Conservation (phyloP, 768 basidiomycete genomes). For the Lactarius trivialis region DNA sequence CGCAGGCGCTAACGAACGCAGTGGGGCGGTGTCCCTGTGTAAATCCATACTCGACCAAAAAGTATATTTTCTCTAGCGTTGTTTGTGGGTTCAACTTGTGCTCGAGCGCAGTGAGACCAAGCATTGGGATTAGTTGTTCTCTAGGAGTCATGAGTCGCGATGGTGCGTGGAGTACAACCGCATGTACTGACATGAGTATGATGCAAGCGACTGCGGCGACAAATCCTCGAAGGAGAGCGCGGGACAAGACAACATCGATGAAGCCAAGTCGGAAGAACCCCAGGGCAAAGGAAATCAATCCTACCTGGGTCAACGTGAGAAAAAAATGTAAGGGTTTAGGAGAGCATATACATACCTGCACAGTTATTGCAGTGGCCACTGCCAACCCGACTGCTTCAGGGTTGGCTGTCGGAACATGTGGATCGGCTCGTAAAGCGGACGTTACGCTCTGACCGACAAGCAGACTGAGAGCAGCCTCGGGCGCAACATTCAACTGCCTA, state of each 20-base stretch:
- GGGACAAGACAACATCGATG: slow-evolving; percentile 87
- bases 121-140: slow-evolving; percentile 85
- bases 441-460: slow-evolving; percentile 82
- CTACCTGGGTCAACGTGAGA: slow-evolving; percentile 44
- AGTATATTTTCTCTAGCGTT: slow-evolving; percentile 70
- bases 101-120: slow-evolving; percentile 62
- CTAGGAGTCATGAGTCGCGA: slow-evolving; percentile 32
- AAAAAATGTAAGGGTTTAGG: background rate
- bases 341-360: slow-evolving; percentile 50
- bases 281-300: slow-evolving; percentile 76
- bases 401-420: slow-evolving; percentile 30
- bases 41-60: slow-evolving; percentile 57
- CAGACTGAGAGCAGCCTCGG: slow-evolving; percentile 83
- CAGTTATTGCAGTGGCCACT: slow-evolving; percentile 73
- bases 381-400: slow-evolving; percentile 53
- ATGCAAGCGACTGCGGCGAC: slow-evolving; percentile 80
- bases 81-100: slow-evolving; percentile 52
- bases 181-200: slow-evolving; percentile 65
- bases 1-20: slow-evolving; percentile 64
- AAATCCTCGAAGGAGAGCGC: slow-evolving; percentile 83
- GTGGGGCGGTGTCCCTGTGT: slow-evolving; percentile 59
- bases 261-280: slow-evolving; percentile 89
- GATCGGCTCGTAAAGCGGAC: slow-evolving; percentile 45
- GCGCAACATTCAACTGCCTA: slow-evolving; percentile 73
- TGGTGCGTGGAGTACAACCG: background rate